Percentiles rank a stretch among this genome's conserved stretches.
Conservation (phyloP, 164 flowering plant genomes). For the Annona cherimola region DNA sequence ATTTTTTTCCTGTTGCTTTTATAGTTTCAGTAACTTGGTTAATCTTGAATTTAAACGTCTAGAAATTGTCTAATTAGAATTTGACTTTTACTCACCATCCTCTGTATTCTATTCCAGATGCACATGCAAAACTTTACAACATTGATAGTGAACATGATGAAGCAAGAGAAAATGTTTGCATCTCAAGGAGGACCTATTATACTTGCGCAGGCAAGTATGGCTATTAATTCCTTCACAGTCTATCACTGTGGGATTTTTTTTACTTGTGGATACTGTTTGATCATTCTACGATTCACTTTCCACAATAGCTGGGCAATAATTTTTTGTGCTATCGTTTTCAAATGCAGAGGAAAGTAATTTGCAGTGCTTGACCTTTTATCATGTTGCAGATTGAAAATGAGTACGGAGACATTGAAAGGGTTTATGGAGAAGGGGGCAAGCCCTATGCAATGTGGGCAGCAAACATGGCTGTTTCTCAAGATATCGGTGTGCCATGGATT, state of each 20-base stretch:
- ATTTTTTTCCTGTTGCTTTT: background rate
- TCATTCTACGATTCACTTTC: background rate
- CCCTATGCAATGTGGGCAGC: constrained; percentile 94
- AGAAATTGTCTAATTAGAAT: background rate
- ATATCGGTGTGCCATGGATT: constrained; percentile 96
- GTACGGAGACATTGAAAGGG: constrained; percentile 66
- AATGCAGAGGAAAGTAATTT: background rate
- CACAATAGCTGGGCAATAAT: background rate
- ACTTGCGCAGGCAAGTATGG: constrained; percentile 77
- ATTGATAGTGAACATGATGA: constrained; percentile 75
- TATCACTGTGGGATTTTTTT: no score
- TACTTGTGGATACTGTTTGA: background rate
- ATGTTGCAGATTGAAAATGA: constrained; percentile 90
- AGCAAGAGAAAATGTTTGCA: constrained; percentile 83
- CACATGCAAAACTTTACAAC: constrained; percentile 89
- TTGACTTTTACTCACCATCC: background rate
- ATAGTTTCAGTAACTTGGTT: background rate
- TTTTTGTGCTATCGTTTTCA: background rate
- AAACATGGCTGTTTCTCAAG: constrained; percentile 84
- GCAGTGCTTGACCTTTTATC: constrained; percentile 1
- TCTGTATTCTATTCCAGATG: constrained; percentile 36
- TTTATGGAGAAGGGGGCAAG: constrained; percentile 87
- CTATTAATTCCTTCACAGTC: background rate
- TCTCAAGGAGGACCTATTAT: constrained; percentile 99
- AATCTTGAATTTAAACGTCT: background rate